Evolutionary conservation across 1,139 yeast species (phyloP), one percentile per base, ranked within the genome.

Genomic region (Sugiyamaella japonica): DNA sequence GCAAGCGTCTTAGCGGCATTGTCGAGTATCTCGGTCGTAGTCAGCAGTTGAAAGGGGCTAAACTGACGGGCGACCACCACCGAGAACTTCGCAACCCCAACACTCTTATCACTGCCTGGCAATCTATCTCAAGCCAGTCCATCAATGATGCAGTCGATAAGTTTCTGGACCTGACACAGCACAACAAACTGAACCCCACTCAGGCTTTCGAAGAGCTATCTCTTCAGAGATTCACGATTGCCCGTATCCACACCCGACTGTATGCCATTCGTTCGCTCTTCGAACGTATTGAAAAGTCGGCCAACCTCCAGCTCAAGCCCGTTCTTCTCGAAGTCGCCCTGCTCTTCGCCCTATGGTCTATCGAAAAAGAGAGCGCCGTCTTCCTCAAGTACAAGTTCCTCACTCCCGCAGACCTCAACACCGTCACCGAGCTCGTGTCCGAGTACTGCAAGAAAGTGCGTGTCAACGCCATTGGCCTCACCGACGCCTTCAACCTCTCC

Each of bases 401-500:
- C 46, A 59, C 67, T 28, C 63, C 76, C 12, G 59, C 56, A 25
- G 73, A 71, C 53, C 63, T 76, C 23, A 70, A 67, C 55, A 53
- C 57, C 41, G 66, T 74, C 42, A 69, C 73, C 28, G 60, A 56
- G 28, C 66, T 66, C 13, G 75, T 73, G 42, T 70, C 72, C 59
- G 65, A 63, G 38, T 70, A 72, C 62, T 70, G 75, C 55, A 63
- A 60, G 52, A 61, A 59, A 56, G 70, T 75, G 12, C 69, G 97
- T 70, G 83, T 84, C 47, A 85, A 86, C 66, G 86, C 85, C 55
- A 82, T 89, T 68, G 88, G 89, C 16, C 77, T 88, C 64, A 87
- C 96, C n/a, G 98, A 91, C 73, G 81, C 96, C 5, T 91, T 91
- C 80, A 85, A 86, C 74, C 79, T 86, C 67, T 82, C 91, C 37